A percentile compares a stretch with the other conserved stretches of the same genome.
Evolutionary conservation across 1,284 basidiomycete genomes (phyloP).

Genomic region (Leccinum solheimii): DNA sequence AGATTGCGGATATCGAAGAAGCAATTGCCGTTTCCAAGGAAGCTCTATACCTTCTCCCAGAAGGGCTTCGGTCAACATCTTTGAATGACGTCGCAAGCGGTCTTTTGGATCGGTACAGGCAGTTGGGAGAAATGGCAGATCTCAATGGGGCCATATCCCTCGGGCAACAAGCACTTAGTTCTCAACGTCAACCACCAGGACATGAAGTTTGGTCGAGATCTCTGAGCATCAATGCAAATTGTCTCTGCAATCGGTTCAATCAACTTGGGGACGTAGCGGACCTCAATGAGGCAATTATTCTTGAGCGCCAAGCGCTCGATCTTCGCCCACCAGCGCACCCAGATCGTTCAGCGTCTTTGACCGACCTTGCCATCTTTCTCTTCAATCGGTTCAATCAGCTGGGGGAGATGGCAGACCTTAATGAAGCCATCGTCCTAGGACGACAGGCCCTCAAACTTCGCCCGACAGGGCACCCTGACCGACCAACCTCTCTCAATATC

Average conservation of each 20-base stretch:
- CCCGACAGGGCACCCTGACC: background rate
- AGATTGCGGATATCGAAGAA: background rate
- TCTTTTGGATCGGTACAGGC: background rate
- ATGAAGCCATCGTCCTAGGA: background rate
- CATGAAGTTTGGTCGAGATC: background rate
- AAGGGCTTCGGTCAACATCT: background rate
- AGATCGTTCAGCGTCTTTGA: background rate
- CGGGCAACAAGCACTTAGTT: background rate
- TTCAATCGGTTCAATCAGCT: background rate
- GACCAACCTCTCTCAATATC: background rate
- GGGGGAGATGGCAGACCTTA: background rate
- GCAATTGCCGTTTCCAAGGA: background rate
- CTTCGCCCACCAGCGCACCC: background rate
- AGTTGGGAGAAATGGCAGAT: background rate
- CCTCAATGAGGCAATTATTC: background rate
- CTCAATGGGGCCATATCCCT: background rate
- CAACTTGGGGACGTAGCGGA: background rate
- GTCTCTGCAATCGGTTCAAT: background rate
- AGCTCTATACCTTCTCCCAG: background rate
- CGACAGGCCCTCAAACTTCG: background rate
- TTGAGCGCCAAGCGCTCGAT: background rate
- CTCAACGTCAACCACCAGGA: background rate
- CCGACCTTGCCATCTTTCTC: background rate
- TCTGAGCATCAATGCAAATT: background rate
- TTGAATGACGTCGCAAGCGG: background rate